Evolutionary conservation across 176 grass and related monocot genomes (phyloP).

Genomic region (Dactylis glomerata): DNA sequence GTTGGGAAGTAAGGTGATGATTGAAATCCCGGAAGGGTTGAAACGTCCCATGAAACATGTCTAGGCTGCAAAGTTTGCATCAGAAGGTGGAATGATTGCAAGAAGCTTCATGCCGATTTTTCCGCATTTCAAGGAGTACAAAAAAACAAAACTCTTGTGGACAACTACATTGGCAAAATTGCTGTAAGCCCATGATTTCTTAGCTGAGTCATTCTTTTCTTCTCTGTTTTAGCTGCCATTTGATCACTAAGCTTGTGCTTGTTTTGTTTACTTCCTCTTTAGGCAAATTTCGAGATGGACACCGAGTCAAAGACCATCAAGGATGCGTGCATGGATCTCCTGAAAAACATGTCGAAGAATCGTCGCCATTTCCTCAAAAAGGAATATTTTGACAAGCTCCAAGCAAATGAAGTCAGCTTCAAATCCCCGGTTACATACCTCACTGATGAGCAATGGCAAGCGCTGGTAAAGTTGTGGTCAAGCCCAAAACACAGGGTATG

Average conservation of each 20-base stretch:
- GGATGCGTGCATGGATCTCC: background rate
- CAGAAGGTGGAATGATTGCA: background rate
- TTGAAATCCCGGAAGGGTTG: background rate
- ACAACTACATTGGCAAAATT: background rate
- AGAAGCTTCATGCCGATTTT: background rate
- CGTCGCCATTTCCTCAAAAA: background rate
- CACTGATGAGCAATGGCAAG: too few species aligned
- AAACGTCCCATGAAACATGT: background rate
- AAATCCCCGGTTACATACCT: too few species aligned
- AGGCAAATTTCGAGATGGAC: background rate
- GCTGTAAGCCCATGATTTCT: background rate
- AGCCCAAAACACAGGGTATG: background rate
- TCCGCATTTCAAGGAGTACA: background rate
- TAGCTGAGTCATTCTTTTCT: background rate
- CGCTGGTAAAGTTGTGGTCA: too few species aligned
- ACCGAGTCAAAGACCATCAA: background rate
- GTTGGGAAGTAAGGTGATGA: background rate
- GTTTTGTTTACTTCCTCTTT: background rate
- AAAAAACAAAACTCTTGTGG: background rate
- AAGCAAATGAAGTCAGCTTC: too few species aligned
- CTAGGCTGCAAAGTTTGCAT: background rate
- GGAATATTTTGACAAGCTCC: background rate
- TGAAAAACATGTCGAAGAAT: background rate
- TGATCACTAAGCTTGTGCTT: background rate
- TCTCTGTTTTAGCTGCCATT: background rate